These are phyloP conservation scores for Dacryopinax spathularia DNA, from an alignment of 768 basidiomycete species.

Conservation along the genomic window DNA sequence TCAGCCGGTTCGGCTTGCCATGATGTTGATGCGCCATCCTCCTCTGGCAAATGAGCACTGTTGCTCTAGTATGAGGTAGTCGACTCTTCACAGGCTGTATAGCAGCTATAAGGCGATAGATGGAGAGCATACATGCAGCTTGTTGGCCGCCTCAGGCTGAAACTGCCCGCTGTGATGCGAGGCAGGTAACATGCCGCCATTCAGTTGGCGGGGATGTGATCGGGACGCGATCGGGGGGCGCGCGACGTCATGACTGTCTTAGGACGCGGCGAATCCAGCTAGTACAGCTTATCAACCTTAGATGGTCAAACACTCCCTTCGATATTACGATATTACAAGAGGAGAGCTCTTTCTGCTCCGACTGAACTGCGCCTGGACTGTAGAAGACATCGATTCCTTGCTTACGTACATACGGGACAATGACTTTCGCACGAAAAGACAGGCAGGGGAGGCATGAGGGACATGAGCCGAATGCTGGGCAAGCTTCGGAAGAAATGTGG, in stretches of 20 bases:
- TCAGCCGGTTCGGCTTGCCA: neutral
- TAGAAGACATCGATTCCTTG: neutral
- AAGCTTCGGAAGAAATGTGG: neutral
- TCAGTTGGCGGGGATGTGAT: neutral
- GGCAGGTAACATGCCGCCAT: neutral
- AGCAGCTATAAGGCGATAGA: neutral
- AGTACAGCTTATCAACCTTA: neutral
- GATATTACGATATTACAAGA: too few relatives aligned
- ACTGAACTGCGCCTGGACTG: too few relatives aligned
- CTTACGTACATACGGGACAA: conserved; percentile 1
- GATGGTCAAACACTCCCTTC: too few relatives aligned
- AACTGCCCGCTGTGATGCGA: neutral
- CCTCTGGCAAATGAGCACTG: neutral
- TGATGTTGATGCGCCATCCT: neutral
- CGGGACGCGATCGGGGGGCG: neutral
- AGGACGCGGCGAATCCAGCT: neutral
- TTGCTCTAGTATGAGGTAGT: neutral
- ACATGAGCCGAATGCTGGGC: neutral
- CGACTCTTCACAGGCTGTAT: neutral
- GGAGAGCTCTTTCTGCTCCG: too few relatives aligned
- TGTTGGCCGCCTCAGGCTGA: neutral
- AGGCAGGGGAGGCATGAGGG: neutral
- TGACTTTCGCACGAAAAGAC: neutral
- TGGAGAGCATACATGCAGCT: neutral
- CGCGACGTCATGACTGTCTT: neutral